Evolutionary conservation across 768 basidiomycete genomes (phyloP), one percentile per base, ranked within the genome.

Genomic region (Phlebiopsis gigantea): DNA sequence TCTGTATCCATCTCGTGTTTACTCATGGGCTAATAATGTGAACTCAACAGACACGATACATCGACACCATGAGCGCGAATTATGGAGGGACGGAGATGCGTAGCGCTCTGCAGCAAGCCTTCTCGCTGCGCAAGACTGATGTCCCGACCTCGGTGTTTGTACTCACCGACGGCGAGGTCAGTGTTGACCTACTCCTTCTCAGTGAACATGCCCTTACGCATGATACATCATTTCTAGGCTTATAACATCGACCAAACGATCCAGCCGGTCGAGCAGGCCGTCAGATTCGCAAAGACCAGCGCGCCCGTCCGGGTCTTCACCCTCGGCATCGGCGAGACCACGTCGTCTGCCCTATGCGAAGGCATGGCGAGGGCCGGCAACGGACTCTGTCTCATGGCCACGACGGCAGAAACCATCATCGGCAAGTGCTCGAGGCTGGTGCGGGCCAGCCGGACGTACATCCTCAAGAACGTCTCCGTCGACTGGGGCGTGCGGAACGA

Each of bases 251-350:
- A 56, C n/a, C 10, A 19, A 4, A 43, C 39, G 1, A 24, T 56
- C 30, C 12, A 14, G 15, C 15, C 34, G 10, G 28, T 72, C 9
- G 52, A 67, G 4, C 49, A 57, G 1, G 77, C 75, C 15, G 72
- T 80, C 5, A 53, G 28, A 1, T 48, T 47, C n/a, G 68, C 77
- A 24, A 42, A 60, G 0, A 43, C 64, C 5, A 69, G 71, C 0
- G 71, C 72, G 0, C 71, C 71, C 1, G 57, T 57, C 79, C 2
- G 79, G 80, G 72, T 84, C 3, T 87, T 83, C 56, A 72, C 76
- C 5, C 75, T 87, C 1, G 84, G 85, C 1, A 82, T 86, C 14
- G 85, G 85, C 10, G 52, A 70, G 26, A 61, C 58, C 0, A 76
- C 79, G 2, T 83, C 83, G 2, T 79, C 73, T 2, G 77, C 73